Percentiles rank a stretch among this genome's conserved stretches.
These are phyloP conservation scores for Sophora flavescens DNA, from an alignment of 306 rosid genomes.

Conservation along the genomic window DNA sequence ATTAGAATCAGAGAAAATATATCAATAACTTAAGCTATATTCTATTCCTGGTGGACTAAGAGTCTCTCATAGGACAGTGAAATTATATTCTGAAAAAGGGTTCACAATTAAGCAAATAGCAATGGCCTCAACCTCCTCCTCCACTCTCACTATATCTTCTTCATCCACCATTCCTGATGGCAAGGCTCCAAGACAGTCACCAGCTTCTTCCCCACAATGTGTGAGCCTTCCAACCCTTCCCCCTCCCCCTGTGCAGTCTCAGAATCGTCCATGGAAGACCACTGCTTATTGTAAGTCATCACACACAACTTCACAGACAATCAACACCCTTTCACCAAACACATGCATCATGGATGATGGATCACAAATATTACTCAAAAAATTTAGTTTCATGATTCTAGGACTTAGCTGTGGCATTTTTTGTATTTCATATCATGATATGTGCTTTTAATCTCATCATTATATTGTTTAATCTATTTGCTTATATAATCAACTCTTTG, in stretches of 20 bases:
- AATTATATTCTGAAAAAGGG: conserved; percentile 25
- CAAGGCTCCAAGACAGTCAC: conserved; percentile 66
- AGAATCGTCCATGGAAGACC: conserved; percentile 69
- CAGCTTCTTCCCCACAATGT: conserved; percentile 71
- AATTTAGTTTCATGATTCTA: background rate
- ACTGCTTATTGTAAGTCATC: conserved; percentile 69
- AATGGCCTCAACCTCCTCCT: conserved; percentile 79
- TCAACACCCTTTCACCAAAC: background rate
- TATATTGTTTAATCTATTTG: background rate
- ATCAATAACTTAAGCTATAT: conserved; percentile 39
- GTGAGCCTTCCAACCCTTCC: conserved; percentile 77
- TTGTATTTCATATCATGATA: no score
- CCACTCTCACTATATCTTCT: conserved; percentile 76
- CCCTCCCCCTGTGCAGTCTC: conserved; percentile 62
- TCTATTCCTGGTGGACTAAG: conserved; percentile 40
- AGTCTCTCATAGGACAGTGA: conserved; percentile 43
- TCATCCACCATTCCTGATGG: conserved; percentile 69
- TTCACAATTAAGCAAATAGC: conserved; percentile 41
- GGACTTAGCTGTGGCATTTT: background rate
- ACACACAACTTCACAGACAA: background rate
- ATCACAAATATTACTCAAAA: background rate
- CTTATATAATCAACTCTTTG: background rate
- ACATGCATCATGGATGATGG: background rate
- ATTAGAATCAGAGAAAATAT: conserved; percentile 41
- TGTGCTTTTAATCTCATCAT: no score